Evolutionary conservation across 1,284 basidiomycete genomes (phyloP), one percentile per base, ranked within the genome.

Genomic region (Ceratobasidium sp.): DNA sequence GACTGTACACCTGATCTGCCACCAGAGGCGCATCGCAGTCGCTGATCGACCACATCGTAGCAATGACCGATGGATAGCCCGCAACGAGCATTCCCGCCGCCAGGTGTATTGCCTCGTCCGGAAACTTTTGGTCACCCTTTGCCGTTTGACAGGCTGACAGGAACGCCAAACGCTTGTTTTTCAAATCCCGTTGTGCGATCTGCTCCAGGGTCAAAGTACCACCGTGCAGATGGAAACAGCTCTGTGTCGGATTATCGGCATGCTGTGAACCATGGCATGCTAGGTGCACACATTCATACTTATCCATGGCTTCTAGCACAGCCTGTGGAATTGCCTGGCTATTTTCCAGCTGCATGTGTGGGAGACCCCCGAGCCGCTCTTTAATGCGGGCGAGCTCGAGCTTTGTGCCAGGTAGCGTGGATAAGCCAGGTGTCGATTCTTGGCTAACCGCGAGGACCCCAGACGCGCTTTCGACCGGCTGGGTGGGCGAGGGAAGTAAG

Each of bases 121-220:
- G 61, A 28, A 47, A 21, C 16, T 55, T 16, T 21, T 41, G 1
- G 35, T 73, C 59, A 5, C 62, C 72, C 3, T 47, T 32, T 1
- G 72, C 72, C 1, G 72, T 63, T 16, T 73, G 52, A 35, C 72
- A 73, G 14, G 72, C 72, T 9, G 72, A 73, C 18, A 73, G 35
- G 23, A 73, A 73, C 16, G 72, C 72, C 1, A 73, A 44, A 30
- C 46, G 57, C 16, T 43, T 59, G 46, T 72, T 47, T 23, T 57
- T 57, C 26, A 72, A 59, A 2, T n/a, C 32, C 21, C 32, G 43
- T 26, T 44, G 21, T 4, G 30, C 43, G 57, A 72, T 58, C n/a
- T 44, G 38, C 14, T 8, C 54, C 9, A 57, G 54, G 8, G 21
- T 32, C 54, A 57, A n/a, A 30, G 7, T 32, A 28, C 63, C 63